These are phyloP conservation scores for Incumbomyces delicatus DNA, from an alignment of 2,329 filamentous ascomycete genomes.

Conservation along the genomic window DNA sequence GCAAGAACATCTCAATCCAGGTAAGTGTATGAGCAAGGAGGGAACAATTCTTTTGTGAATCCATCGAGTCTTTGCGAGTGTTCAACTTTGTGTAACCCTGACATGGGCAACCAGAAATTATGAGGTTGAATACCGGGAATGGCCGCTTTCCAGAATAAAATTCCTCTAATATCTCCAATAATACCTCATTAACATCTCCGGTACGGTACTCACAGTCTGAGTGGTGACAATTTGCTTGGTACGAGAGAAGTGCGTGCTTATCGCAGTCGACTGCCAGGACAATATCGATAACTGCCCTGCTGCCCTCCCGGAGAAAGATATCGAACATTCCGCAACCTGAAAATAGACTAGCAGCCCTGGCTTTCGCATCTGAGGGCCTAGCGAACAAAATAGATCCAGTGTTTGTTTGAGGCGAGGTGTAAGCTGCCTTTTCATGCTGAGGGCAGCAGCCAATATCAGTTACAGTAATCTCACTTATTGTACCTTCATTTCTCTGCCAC, in stretches of 20 bases:
- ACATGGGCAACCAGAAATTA: conserved; percentile 67
- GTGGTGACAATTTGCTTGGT: conserved; percentile 52
- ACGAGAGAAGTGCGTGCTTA: conserved; percentile 56
- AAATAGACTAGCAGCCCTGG: conserved; percentile 61
- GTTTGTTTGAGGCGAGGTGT: neutral
- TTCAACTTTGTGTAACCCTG: conserved; percentile 65
- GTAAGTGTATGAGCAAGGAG: conserved; percentile 68
- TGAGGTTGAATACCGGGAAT: conserved; percentile 57
- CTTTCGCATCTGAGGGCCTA: conserved; percentile 21
- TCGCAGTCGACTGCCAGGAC: conserved; percentile 60
- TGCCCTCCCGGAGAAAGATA: conserved; percentile 63
- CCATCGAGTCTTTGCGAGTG: conserved; percentile 40
- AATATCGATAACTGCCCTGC: conserved; percentile 48
- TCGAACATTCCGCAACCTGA: conserved; percentile 72
- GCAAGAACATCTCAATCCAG: conserved; percentile 63
- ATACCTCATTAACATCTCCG: conserved; percentile 39
- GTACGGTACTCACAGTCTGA: conserved; percentile 24
- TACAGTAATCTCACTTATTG: neutral
- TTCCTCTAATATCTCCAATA: neutral
- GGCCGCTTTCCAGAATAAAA: conserved; percentile 45
- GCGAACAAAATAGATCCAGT: neutral
- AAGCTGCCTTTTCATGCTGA: neutral
- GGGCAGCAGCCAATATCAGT: neutral
- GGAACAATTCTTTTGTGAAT: conserved; percentile 61
- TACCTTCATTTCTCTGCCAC: conserved; percentile 46